Base-by-base conservation (phyloP, 768 basidiomycete genomes). In the Leucosporidium yakuticum region DNA sequence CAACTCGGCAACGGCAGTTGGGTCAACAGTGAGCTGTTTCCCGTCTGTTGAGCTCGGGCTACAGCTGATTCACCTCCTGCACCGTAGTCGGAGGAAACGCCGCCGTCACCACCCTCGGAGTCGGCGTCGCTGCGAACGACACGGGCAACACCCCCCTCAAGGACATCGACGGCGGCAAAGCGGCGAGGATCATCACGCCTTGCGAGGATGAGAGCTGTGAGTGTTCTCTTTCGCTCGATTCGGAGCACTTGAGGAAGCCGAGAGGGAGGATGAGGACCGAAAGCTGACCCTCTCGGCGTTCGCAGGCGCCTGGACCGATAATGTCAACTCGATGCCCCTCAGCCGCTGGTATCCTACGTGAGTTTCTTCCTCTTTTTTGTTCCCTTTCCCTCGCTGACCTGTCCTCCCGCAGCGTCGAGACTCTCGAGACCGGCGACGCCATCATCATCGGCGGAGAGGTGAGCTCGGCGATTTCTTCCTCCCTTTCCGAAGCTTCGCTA, bases 271-370 rank as follows among this genome's bases (percentile, higher is more conserved):
- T 2, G 8, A 2, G 11, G 60, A 44, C 20, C 29, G 25, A 34
- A 15, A 32, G 32, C 60, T 60, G 29, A 27, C 50, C 27, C 14
- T 44, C 39, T 44, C 39, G 39, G 2, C 39, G 6, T 15, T 15
- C 8, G 17, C 81, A 80, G 34, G 86, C 77, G 80, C 86, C 55
- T 70, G 69, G 87, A 60, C 76, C 6, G 73, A 85, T 36, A 68
- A 67, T 9, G 50, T 64, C 32, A 34, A 48, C 31, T 65, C 53
- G 8, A 70, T 73, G 61, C 63, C 65, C n/a, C 23, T 54, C 7
- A 51, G 55, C 44, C 29, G 91, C 36, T 92, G 91, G 90, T 92
- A 93, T 77, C 90, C 90, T 3, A 86, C 87, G 73, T n/a, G n/a
- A n/a, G n/a, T n/a, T n/a, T n/a, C n/a, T n/a, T n/a, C n/a, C n/a